A percentile compares a stretch with the other conserved stretches of the same genome.
Evolutionary conservation across 2,329 filamentous ascomycete species (phyloP).

Genomic region (Hirsutella rhossiliensis): DNA sequence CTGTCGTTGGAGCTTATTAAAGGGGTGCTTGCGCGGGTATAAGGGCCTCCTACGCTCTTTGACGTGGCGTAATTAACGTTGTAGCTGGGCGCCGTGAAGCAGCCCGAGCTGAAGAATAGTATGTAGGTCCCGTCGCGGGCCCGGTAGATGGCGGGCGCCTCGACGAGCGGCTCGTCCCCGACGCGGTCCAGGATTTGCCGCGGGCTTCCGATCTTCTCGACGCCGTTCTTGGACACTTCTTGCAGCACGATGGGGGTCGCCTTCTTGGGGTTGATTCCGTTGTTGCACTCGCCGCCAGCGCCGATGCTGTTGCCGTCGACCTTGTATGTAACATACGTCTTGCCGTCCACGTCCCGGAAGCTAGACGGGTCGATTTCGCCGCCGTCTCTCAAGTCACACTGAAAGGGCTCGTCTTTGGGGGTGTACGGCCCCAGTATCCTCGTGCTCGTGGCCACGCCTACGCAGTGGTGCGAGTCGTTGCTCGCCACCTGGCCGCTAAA

Average conservation of each 20-base stretch:
- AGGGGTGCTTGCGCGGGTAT: neutral
- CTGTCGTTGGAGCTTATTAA: neutral
- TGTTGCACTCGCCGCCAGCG: neutral
- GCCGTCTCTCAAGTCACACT: neutral
- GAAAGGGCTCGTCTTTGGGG: neutral
- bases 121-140: neutral
- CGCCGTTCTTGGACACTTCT: neutral
- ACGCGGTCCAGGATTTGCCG: neutral
- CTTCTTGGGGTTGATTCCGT: neutral
- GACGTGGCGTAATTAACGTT: slow-evolving; percentile 1
- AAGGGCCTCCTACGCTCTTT: neutral
- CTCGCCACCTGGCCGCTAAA: neutral
- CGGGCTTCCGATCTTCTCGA: neutral
- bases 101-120: slow-evolving; percentile 1
- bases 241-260: slow-evolving; percentile 1
- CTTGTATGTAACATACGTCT: neutral
- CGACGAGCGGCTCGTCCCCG: neutral
- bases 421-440: neutral
- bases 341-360: neutral
- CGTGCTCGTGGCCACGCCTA: neutral
- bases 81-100: neutral
- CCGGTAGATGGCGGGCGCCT: neutral
- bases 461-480: neutral
- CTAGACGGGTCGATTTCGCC: slow-evolving; percentile 1
- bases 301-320: slow-evolving; percentile 1